Conservation (phyloP, 441 rosid genomes). For the Erysimum cheiri region DNA sequence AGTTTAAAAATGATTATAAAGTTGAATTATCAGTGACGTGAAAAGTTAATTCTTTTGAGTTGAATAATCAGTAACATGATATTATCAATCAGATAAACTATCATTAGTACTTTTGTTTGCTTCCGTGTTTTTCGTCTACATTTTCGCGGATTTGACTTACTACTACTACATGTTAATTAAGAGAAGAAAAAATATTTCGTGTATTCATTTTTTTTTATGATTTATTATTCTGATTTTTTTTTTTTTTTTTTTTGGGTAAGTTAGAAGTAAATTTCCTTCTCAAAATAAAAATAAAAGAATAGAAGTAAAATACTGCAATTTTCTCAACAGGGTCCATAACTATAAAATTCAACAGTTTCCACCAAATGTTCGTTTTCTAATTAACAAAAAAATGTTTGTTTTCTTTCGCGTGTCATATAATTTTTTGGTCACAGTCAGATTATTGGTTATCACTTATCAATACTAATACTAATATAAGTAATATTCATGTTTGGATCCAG, state of each 20-base stretch:
- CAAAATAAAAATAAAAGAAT: too few relatives aligned
- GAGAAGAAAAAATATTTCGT: background rate
- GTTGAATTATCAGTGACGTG: conserved; percentile 10
- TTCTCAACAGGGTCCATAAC: too few relatives aligned
- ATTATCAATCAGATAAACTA: background rate
- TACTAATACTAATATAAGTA: background rate
- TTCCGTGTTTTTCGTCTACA: background rate
- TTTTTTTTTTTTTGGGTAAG: background rate
- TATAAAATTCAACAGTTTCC: background rate
- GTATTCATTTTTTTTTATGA: too few relatives aligned
- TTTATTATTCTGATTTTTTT: background rate
- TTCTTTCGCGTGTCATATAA: too few relatives aligned
- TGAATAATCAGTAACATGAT: background rate
- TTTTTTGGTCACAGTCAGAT: background rate
- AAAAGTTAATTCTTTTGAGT: background rate
- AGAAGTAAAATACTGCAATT: background rate
- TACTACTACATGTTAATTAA: background rate
- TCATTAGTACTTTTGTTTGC: too few relatives aligned
- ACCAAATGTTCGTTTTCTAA: background rate
- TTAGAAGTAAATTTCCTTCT: background rate
- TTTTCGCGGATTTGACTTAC: background rate
- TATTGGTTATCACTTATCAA: background rate
- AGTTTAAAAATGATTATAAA: conserved; percentile 2
- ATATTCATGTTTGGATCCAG: background rate
- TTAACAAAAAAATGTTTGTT: too few relatives aligned